These are phyloP conservation scores for Paracamarosporium sp. DNA, from an alignment of 2,329 filamentous ascomycete genomes.

Conservation along the genomic window DNA sequence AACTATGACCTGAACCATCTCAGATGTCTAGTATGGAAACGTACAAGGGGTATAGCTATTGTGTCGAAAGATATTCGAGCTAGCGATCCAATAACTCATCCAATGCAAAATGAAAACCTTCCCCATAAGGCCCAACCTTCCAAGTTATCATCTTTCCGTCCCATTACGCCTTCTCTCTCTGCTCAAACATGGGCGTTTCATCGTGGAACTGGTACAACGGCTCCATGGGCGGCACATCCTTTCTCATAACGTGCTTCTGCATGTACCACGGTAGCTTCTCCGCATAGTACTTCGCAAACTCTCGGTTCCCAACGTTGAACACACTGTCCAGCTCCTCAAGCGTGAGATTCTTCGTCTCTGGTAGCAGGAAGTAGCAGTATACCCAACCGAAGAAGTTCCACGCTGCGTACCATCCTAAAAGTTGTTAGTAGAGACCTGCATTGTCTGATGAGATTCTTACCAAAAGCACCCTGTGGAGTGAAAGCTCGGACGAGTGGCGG, in stretches of 20 bases:
- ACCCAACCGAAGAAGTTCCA: slow-evolving; percentile 63
- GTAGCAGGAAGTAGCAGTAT: slow-evolving; percentile 37
- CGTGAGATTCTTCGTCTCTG: slow-evolving; percentile 39
- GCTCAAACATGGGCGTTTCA: neutral
- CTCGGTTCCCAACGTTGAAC: slow-evolving; percentile 36
- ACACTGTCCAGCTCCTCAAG: slow-evolving; percentile 39
- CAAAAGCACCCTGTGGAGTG: slow-evolving; percentile 59
- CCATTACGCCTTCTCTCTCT: neutral
- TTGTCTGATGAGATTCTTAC: too few species aligned
- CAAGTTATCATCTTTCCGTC: neutral
- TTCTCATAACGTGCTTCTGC: slow-evolving; percentile 39
- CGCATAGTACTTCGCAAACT: slow-evolving; percentile 30
- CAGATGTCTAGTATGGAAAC: neutral
- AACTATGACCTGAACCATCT: neutral
- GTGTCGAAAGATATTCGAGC: neutral
- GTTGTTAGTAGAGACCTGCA: too few species aligned
- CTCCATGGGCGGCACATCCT: slow-evolving; percentile 34
- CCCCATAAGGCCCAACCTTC: too few species aligned
- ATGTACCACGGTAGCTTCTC: slow-evolving; percentile 47
- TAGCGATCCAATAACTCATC: too few species aligned
- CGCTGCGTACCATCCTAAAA: slow-evolving; percentile 63
- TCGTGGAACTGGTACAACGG: slow-evolving; percentile 32
- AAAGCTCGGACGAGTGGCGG: slow-evolving; percentile 58
- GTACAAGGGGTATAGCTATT: neutral
- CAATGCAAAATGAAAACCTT: too few species aligned